A percentile compares a stretch with the other conserved stretches of the same genome.
Conservation (phyloP, 1,139 yeast genomes). For the Suzukiozyma palmioleophila region DNA sequence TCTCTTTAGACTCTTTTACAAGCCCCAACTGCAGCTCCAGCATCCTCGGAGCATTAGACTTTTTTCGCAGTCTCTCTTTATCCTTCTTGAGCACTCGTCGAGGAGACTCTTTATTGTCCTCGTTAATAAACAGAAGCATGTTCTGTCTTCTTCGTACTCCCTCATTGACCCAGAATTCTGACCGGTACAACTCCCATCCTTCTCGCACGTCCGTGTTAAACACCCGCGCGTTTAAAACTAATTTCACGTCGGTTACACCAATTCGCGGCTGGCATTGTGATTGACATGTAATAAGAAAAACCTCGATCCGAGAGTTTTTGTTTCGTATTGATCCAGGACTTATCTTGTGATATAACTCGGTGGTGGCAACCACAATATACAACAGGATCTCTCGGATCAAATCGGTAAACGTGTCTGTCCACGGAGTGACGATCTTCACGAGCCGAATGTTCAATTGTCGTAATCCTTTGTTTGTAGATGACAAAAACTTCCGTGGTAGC, state of each 20-base stretch:
- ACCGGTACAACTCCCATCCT: conserved; percentile 92
- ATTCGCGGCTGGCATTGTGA: conserved; percentile 46
- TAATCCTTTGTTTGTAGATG: conserved; percentile 81
- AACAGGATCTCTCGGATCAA: conserved; percentile 36
- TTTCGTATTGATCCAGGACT: conserved; percentile 33
- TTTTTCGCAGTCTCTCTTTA: conserved; percentile 31
- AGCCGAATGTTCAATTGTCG: conserved; percentile 76
- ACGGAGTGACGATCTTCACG: conserved; percentile 62
- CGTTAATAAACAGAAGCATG: conserved; percentile 32
- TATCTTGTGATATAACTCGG: conserved; percentile 28
- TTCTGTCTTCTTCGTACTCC: conserved; percentile 61
- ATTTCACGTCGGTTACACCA: conserved; percentile 53
- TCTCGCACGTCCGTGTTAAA: conserved; percentile 83
- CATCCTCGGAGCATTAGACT: conserved; percentile 11
- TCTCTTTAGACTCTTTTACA: too few relatives aligned
- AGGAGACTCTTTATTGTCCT: conserved; percentile 12
- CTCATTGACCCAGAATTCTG: conserved; percentile 90
- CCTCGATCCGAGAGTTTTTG: conserved; percentile 34
- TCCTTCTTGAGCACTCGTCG: conserved; percentile 29
- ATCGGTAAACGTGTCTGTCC: conserved; percentile 51
- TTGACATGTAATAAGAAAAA: conserved; percentile 39
- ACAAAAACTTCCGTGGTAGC: conserved; percentile 70
- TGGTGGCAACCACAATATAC: conserved; percentile 23
- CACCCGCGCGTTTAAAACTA: conserved; percentile 75
- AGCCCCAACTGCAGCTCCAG: not conserved